Conservation (phyloP, 2,329 filamentous ascomycete genomes). For the Aspergillus ustus region DNA sequence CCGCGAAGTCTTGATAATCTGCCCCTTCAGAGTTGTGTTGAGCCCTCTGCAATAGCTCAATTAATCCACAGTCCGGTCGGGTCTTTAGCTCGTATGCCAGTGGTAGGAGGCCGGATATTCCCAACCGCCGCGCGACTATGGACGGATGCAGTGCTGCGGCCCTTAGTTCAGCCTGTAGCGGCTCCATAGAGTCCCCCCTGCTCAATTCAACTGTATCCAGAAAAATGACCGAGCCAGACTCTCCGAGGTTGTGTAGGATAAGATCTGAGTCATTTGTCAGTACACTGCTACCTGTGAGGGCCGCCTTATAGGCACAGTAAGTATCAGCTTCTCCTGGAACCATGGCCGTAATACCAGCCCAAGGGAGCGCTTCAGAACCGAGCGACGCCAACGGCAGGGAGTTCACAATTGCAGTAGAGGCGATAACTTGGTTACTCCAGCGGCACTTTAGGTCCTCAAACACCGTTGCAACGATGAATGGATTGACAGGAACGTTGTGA, state of each 20-base stretch:
- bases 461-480: constrained; percentile 78
- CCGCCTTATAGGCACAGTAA: constrained; percentile 72
- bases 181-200: constrained; percentile 17
- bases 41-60: constrained; percentile 38
- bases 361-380: constrained; percentile 31
- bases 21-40: constrained; percentile 25
- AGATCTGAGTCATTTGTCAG: constrained; percentile 90
- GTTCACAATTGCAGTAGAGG: constrained; percentile 19
- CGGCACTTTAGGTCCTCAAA: constrained; percentile 69
- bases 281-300: constrained; percentile 60
- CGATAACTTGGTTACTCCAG: constrained; percentile 37
- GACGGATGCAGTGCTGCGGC: constrained; percentile 45
- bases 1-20: constrained; percentile 37
- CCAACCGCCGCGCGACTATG: constrained; percentile 38
- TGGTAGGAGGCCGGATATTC: constrained; percentile 37
- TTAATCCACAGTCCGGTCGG: constrained; percentile 34
- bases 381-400: constrained; percentile 34
- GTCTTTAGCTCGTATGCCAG: constrained; percentile 48
- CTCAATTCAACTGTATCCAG: constrained; percentile 65
- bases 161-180: constrained; percentile 29
- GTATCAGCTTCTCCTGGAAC: constrained; percentile 85
- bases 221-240: constrained; percentile 66
- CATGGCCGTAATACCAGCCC: constrained; percentile 54
- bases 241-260: constrained; percentile 72
- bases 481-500: constrained; percentile 55